Percentiles rank a stretch among this genome's conserved stretches.
Conservation (phyloP, 1,284 basidiomycete species). For the Cerrena zonata region DNA sequence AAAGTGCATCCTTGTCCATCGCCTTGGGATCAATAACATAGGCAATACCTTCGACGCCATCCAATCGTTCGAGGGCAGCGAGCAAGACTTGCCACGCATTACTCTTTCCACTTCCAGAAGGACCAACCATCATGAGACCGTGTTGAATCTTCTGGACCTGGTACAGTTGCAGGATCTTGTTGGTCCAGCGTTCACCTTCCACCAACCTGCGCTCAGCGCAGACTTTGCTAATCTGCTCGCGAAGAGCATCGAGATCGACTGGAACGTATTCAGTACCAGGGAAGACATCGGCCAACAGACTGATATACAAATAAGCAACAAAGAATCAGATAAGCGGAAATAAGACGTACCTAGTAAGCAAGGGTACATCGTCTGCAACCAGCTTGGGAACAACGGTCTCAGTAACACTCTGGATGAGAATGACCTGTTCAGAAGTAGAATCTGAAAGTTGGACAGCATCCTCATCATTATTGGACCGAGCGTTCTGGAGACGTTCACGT, state of each 20-base stretch:
- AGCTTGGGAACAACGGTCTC: slow-evolving; percentile 98
- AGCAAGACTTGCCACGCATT: slow-evolving; percentile 95
- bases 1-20: slow-evolving; percentile 96
- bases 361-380: slow-evolving; percentile 93
- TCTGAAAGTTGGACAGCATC: slow-evolving; percentile 57
- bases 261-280: slow-evolving; percentile 90
- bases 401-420: slow-evolving; percentile 97
- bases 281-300: slow-evolving; percentile 94
- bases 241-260: slow-evolving; percentile 81
- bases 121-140: slow-evolving; percentile 99
- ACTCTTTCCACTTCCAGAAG: slow-evolving; percentile 95
- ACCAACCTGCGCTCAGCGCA: slow-evolving; percentile 84
- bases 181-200: slow-evolving; percentile 84
- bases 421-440: slow-evolving; percentile 83
- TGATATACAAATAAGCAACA: slow-evolving; percentile 29
- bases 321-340: not conserved
- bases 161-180: slow-evolving; percentile 95
- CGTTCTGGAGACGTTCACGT: slow-evolving; percentile 72
- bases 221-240: slow-evolving; percentile 79
- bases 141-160: slow-evolving; percentile 99
- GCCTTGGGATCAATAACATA: slow-evolving; percentile 99
- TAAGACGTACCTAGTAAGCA: slow-evolving; percentile 73
- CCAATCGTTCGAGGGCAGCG: slow-evolving; percentile 84
- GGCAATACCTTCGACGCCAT: slow-evolving; percentile 86
- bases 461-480: slow-evolving; percentile 34